phyloP scores from a whole-genome alignment of 768 basidiomycete genomes.

The Pulveroboletus frians region DNA sequence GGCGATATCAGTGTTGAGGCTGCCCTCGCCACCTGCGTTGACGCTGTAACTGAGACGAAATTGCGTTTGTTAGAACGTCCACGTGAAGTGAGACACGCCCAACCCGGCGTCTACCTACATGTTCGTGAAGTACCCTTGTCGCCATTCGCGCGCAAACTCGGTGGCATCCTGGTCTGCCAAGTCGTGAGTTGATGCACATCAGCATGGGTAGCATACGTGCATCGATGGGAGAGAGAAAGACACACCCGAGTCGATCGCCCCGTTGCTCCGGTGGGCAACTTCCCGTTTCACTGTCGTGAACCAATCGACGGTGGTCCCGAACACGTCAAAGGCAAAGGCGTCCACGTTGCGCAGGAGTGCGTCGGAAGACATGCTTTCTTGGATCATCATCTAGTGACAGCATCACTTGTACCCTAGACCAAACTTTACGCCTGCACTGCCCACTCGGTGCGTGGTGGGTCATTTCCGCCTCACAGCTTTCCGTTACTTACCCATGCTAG shows the following conservation, averaged over 20 bases:
- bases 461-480: no score
- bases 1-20: slow-evolving; percentile 48
- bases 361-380: slow-evolving; percentile 2
- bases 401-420: no score
- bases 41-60: slow-evolving; percentile 34
- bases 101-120: no score
- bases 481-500: no score
- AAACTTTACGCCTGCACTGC: no score
- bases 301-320: slow-evolving; percentile 50
- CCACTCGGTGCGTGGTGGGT: no score
- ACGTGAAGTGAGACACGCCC: no score
- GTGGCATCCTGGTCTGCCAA: slow-evolving; percentile 17
- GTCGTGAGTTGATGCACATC: neutral
- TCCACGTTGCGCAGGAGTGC: slow-evolving; percentile 29
- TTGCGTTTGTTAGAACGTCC: no score
- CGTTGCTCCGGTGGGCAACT: slow-evolving; percentile 13
- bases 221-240: neutral
- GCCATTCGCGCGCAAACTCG: slow-evolving; percentile 54
- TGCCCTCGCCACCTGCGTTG: slow-evolving; percentile 42
- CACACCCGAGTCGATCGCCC: slow-evolving; percentile 12
- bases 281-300: slow-evolving; percentile 21
- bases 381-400: no score
- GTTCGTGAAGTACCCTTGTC: slow-evolving; percentile 39
- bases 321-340: slow-evolving; percentile 44
- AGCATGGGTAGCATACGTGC: no score